Evolutionary conservation across 2,329 filamentous ascomycete species (phyloP).

Genomic region (Tympanopsis confertula): DNA sequence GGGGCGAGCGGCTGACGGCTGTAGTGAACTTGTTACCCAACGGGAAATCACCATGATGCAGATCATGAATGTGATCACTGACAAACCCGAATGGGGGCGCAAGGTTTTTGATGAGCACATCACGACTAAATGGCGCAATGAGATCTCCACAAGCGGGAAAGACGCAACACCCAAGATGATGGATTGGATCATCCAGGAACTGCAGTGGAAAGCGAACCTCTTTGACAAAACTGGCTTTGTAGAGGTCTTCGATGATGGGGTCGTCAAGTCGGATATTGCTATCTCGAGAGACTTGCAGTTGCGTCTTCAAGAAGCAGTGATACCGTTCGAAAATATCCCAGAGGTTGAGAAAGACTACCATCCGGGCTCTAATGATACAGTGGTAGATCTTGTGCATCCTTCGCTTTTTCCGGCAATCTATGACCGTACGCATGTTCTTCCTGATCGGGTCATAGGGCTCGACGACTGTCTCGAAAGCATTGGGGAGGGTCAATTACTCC

Average conservation of each 20-base stretch:
- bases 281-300: constrained; percentile 24
- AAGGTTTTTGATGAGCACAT: neutral
- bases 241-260: constrained; percentile 10
- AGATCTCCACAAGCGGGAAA: neutral
- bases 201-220: neutral
- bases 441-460: constrained; percentile 19
- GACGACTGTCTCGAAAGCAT: constrained; percentile 11
- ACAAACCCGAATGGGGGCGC: neutral
- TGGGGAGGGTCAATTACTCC: constrained; percentile 16
- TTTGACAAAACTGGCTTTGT: neutral
- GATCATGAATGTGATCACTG: neutral
- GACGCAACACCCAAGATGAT: neutral
- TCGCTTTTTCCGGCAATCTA: constrained; percentile 51
- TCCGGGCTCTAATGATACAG: constrained; percentile 39
- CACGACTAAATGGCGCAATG: neutral
- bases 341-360: constrained; percentile 45
- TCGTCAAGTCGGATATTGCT: constrained; percentile 40
- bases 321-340: constrained; percentile 35
- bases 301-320: constrained; percentile 28
- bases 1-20: no score
- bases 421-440: constrained; percentile 29
- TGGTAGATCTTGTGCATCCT: constrained; percentile 52
- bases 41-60: neutral
- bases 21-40: no score
- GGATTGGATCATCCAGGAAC: neutral